Evolutionary conservation across 345 rosid genomes (phyloP), one percentile per base, ranked within the genome.

Genomic region (Salix brachista): DNA sequence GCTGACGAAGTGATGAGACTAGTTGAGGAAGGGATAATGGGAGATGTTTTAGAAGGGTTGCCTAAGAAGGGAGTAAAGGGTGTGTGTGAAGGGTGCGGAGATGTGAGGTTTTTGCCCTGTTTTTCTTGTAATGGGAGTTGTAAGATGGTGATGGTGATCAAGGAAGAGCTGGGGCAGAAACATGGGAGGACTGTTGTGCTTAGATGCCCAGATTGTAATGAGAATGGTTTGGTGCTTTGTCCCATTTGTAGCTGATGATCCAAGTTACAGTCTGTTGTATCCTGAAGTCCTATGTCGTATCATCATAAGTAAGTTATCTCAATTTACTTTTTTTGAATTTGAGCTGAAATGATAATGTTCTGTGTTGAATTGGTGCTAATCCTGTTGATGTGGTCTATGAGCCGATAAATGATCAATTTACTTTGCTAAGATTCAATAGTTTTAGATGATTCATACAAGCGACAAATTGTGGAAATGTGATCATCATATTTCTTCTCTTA

Each of bases 211-310:
- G 85, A 81, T 69, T 96, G 97, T 77, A 92, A 96, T 82, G 99
- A 93, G 88, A 96, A 96, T 60, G 98, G 99, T 2, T 52, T 96
- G 79, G 86, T 88, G 16, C 86, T 89, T 69, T 96, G 98, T 77
- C 97, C 85, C 67, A 67, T 75, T 78, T 91, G 99, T 80, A 81
- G 93, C 82, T 80, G 64, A 69, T 71, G 58, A 12, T 52, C 34
- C 66, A 14, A 23, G 23, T 8, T 2, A 21, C 21, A 19, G 23
- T 8, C 23, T 54, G 25, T 54, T 54, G 21, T 19, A 21, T 18
- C n/a, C 60, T 8, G 8, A 54, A 7, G 60, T 54, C 60, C 60
- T 2, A 54, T 19, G 60, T 8, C 6, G 25, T 46, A 28, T 60
- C 34, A 41, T 76, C 41, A 58, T 32, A 69, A 69, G 78, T 68